These are phyloP conservation scores for Penicillium sp. DNA, from an alignment of 2,329 filamentous ascomycete species.

Conservation along the genomic window DNA sequence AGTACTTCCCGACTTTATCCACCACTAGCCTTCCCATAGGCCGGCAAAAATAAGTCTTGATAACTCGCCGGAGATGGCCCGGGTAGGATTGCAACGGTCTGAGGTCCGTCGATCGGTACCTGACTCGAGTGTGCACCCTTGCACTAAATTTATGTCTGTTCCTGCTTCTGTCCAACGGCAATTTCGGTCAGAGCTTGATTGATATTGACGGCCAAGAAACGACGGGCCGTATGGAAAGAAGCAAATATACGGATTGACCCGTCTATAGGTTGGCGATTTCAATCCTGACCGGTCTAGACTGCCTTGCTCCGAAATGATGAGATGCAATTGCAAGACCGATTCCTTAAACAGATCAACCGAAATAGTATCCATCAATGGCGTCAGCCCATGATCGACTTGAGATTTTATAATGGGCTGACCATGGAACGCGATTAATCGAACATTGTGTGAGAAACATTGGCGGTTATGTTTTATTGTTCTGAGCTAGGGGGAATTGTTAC, in stretches of 20 bases:
- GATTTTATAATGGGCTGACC: background rate
- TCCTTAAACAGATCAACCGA: background rate
- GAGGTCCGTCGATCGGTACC: constrained; percentile 22
- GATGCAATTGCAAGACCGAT: constrained; percentile 1
- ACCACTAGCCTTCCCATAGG: background rate
- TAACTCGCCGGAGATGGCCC: constrained; percentile 5
- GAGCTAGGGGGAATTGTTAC: background rate
- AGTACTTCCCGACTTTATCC: background rate
- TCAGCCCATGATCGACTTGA: constrained; percentile 13
- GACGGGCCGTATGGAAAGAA: constrained; percentile 11
- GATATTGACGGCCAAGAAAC: constrained; percentile 4
- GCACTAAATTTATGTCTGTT: constrained; percentile 15
- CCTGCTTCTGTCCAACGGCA: constrained; percentile 11
- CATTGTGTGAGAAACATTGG: background rate
- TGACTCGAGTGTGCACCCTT: constrained; percentile 16
- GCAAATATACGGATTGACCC: constrained; percentile 15
- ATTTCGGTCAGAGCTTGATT: constrained; percentile 5
- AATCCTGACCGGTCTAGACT: constrained; percentile 26
- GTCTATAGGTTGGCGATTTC: constrained; percentile 16
- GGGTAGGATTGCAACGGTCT: constrained; percentile 5
- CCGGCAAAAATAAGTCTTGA: background rate
- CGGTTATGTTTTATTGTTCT: background rate
- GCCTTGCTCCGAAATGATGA: constrained; percentile 19
- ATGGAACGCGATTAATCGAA: background rate
- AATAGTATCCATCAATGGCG: constrained; percentile 10